A percentile compares a stretch with the other conserved stretches of the same genome.
Conservation (phyloP, 192 early-diverging fungal genomes). For the Geosiphon pyriformis region DNA sequence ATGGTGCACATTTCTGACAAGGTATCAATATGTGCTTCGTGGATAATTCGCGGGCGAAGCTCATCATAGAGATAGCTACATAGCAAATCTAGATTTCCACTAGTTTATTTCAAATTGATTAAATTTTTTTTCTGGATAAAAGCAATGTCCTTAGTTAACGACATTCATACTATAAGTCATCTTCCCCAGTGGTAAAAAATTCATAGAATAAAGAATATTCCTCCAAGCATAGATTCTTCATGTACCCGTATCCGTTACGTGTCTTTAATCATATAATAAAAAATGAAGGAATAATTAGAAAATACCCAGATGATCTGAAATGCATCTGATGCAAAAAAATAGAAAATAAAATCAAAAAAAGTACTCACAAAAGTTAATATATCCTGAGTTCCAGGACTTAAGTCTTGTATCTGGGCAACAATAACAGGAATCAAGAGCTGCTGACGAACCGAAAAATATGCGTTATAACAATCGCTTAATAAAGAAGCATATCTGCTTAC, state of each 20-base stretch:
- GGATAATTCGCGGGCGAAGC: constrained; percentile 83
- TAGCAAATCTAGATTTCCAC: constrained; percentile 69
- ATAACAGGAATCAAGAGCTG: constrained; percentile 65
- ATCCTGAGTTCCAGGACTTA: constrained; percentile 45
- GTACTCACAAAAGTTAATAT: constrained; percentile 53
- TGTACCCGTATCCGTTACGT: constrained; percentile 74
- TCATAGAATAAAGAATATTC: constrained; percentile 75
- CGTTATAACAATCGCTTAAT: constrained; percentile 66
- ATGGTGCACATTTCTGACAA: constrained; percentile 79
- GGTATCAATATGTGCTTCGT: constrained; percentile 72
- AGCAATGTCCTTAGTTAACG: not conserved
- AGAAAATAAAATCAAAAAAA: not conserved
- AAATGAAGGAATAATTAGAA: no score
- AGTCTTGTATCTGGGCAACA: constrained; percentile 51
- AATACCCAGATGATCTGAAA: no score
- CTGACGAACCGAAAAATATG: constrained; percentile 71
- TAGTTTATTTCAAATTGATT: constrained; percentile 20
- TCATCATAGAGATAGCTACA: constrained; percentile 76
- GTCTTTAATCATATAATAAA: constrained; percentile 45
- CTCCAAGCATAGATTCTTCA: constrained; percentile 78
- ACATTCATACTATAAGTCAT: constrained; percentile 63
- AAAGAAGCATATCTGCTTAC: constrained; percentile 56
- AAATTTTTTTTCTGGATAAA: not conserved
- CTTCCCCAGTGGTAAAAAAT: constrained; percentile 73
- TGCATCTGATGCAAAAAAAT: no score